Evolutionary conservation across 1,139 yeast species (phyloP).

Genomic region (Geotrichum histeridarum): DNA sequence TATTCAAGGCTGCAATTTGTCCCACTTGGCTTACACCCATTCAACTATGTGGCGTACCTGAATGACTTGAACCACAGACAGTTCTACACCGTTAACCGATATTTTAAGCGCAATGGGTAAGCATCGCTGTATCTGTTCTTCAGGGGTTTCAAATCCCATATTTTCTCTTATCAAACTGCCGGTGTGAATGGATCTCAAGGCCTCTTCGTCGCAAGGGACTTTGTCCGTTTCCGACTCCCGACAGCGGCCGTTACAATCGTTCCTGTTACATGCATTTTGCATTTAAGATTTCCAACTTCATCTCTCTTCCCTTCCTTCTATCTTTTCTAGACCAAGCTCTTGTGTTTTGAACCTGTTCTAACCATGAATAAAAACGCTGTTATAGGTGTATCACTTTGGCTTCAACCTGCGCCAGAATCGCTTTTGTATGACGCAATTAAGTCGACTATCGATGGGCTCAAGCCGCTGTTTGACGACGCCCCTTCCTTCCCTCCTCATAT

Average conservation of each 20-base stretch:
- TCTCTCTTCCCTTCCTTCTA: not conserved
- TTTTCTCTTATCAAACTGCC: too few species aligned
- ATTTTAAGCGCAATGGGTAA: too few species aligned
- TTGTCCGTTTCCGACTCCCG: not conserved
- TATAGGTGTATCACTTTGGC: conserved; percentile 60
- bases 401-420: conserved; percentile 58
- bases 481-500: conserved; percentile 70
- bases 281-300: not conserved
- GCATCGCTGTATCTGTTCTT: too few species aligned
- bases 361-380: conserved; percentile 11
- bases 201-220: too few species aligned
- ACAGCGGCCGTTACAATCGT: not conserved
- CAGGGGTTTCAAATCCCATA: too few species aligned
- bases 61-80: too few species aligned
- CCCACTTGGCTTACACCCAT: too few species aligned
- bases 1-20: not conserved
- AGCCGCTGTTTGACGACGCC: conserved; percentile 66
- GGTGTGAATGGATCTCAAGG: too few species aligned
- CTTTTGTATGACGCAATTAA: conserved; percentile 53
- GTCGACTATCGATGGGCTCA: conserved; percentile 59
- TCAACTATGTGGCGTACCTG: too few species aligned
- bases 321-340: not conserved
- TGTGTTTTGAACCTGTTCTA: not conserved
- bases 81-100: too few species aligned
- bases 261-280: not conserved